Conservation (phyloP, 805 yeast genomes). For the Cyberlindnera euphorbiae region DNA sequence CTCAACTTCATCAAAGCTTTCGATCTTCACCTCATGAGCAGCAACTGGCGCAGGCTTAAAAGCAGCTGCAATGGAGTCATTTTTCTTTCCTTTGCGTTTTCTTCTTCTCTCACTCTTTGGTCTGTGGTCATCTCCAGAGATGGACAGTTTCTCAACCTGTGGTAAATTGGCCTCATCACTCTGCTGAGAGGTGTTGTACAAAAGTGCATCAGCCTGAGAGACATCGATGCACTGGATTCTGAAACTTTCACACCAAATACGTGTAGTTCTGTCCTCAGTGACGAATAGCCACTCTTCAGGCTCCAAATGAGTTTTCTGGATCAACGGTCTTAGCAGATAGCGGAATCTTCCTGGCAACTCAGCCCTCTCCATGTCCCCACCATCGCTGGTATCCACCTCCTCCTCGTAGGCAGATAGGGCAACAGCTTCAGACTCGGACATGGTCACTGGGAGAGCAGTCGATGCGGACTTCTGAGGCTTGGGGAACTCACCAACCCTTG, state of each 20-base stretch:
- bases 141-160: too few species aligned
- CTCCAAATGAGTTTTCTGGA: conserved; percentile 43
- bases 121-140: too few species aligned
- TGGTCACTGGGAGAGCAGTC: conserved; percentile 4
- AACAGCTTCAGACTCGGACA: conserved; percentile 12
- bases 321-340: conserved; percentile 52
- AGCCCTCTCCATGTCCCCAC: conserved; percentile 8
- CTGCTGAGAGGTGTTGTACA: conserved; percentile 10
- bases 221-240: conserved; percentile 49
- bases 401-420: conserved; percentile 1
- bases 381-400: neutral
- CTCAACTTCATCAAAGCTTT: conserved; percentile 43
- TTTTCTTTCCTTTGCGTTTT: conserved; percentile 2
- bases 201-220: conserved; percentile 40
- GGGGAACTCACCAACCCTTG: conserved; percentile 43
- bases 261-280: conserved; percentile 54
- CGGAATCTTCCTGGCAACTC: conserved; percentile 52
- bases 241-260: conserved; percentile 49
- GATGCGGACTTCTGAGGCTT: conserved; percentile 12
- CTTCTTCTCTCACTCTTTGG: too few species aligned
- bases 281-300: conserved; percentile 49
- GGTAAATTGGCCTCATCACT: too few species aligned
- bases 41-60: too few species aligned
- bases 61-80: neutral
- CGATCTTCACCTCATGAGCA: conserved; percentile 14